A percentile compares a stretch with the other conserved stretches of the same genome.
phyloP scores from a whole-genome alignment of 2,329 filamentous ascomycete species.

The Microdochium paspali region DNA sequence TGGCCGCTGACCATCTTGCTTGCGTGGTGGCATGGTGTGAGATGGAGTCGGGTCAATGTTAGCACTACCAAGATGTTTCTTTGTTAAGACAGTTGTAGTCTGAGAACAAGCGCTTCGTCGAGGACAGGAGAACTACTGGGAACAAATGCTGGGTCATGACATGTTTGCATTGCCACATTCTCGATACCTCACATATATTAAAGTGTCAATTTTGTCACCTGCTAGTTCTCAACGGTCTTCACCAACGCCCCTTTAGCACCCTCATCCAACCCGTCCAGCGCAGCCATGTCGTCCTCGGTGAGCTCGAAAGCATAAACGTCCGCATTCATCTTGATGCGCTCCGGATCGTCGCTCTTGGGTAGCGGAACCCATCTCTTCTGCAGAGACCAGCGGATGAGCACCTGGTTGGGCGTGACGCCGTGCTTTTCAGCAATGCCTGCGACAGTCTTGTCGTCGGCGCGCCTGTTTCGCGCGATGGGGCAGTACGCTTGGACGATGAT shows the following conservation, averaged over 20 bases:
- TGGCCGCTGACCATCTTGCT: conserved; percentile 42
- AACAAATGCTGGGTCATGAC: not conserved
- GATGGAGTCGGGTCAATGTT: conserved; percentile 59
- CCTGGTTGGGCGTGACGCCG: conserved; percentile 50
- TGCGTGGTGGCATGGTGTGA: conserved; percentile 30
- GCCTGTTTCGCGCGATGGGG: conserved; percentile 49
- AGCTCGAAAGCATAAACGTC: conserved; percentile 53
- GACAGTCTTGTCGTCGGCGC: conserved; percentile 50
- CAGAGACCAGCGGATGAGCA: conserved; percentile 59
- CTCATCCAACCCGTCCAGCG: conserved; percentile 40
- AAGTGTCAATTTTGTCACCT: no score
- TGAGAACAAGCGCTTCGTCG: no score
- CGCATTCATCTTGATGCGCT: conserved; percentile 50
- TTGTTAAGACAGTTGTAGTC: not conserved
- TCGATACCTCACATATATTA: no score
- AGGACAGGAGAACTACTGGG: no score
- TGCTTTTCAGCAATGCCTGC: conserved; percentile 47
- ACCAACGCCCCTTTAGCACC: conserved; percentile 23
- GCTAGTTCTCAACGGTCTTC: not conserved
- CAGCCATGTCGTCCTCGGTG: conserved; percentile 43
- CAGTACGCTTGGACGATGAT: conserved; percentile 45
- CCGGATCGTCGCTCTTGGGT: conserved; percentile 53
- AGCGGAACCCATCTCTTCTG: conserved; percentile 62
- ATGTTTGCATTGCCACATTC: no score
- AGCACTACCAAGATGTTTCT: conserved; percentile 43